A percentile compares a stretch with the other conserved stretches of the same genome.
Conservation (phyloP, 352 stramenopile genomes). For the Aphanomyces stellatus region DNA sequence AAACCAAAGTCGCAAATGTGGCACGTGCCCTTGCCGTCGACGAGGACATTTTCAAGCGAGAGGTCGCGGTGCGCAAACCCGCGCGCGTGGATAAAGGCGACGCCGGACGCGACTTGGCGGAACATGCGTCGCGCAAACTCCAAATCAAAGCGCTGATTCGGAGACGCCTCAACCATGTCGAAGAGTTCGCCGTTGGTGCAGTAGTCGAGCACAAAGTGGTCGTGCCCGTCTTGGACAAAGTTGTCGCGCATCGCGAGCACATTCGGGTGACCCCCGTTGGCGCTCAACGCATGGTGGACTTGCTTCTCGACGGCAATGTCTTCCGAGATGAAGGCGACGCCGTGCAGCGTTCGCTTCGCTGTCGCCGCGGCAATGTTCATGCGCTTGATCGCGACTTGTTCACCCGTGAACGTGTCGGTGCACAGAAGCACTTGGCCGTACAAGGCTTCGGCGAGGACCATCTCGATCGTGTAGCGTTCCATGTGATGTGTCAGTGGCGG, state of each 20-base stretch:
- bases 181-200: constrained; percentile 66
- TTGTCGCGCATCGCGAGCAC: constrained; percentile 60
- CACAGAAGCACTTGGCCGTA: constrained; percentile 41
- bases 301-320: constrained; percentile 4
- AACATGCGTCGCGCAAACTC: constrained; percentile 37
- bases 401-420: constrained; percentile 33
- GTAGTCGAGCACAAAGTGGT: constrained; percentile 69
- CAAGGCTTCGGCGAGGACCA: constrained; percentile 29
- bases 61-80: constrained; percentile 24
- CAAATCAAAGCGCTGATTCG: constrained; percentile 46
- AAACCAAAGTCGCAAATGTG: constrained; percentile 15
- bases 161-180: constrained; percentile 20
- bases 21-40: constrained; percentile 3
- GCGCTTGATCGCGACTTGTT: constrained; percentile 41
- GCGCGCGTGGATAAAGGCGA: constrained; percentile 14
- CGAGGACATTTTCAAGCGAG: constrained; percentile 25
- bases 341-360: background rate
- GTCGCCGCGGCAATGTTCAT: background rate
- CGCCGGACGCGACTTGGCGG: constrained; percentile 15
- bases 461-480: background rate
- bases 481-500: background rate
- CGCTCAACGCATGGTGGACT: constrained; percentile 22
- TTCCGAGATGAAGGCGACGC: background rate
- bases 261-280: constrained; percentile 55
- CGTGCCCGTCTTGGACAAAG: constrained; percentile 42